phyloP scores from a whole-genome alignment of 1,284 basidiomycete species.

The Sanguinoderma infundibulare region DNA sequence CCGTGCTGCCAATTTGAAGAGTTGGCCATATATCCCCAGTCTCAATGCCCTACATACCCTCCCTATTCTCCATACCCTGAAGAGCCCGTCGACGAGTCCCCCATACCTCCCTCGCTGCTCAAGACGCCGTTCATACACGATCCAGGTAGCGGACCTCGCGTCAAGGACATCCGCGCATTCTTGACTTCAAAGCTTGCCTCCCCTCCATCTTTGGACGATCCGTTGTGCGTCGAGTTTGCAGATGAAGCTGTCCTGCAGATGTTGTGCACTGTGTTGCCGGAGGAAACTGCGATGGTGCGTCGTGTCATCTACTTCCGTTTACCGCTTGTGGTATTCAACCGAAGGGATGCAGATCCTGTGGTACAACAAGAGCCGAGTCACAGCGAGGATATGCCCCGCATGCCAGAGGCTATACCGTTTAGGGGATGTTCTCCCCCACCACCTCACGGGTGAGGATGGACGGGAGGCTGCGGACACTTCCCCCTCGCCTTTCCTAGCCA shows the following conservation, averaged over 20 bases:
- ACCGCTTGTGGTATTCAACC: neutral
- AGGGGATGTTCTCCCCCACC: conserved; percentile 63
- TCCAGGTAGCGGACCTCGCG: conserved; percentile 77
- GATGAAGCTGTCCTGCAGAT: conserved; percentile 74
- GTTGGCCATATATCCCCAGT: neutral
- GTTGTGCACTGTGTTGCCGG: conserved; percentile 67
- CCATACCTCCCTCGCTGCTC: conserved; percentile 32
- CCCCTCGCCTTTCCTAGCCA: conserved; percentile 49
- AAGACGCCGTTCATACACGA: conserved; percentile 66
- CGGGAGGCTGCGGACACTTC: conserved; percentile 34
- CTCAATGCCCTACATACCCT: neutral
- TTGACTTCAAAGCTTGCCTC: conserved; percentile 67
- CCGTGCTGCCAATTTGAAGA: neutral
- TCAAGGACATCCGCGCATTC: conserved; percentile 63
- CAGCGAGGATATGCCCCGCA: conserved; percentile 73
- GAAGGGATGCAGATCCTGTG: conserved; percentile 64
- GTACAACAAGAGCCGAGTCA: conserved; percentile 79
- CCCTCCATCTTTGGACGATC: conserved; percentile 60
- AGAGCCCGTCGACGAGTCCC: conserved; percentile 14
- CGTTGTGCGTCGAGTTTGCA: conserved; percentile 73
- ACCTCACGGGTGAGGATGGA: conserved; percentile 34
- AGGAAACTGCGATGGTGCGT: conserved; percentile 70
- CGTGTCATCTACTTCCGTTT: neutral
- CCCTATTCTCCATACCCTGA: conserved; percentile 3
- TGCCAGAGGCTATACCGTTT: conserved; percentile 73